phyloP scores from a whole-genome alignment of 352 stramenopile species.

The Phytophthora lateralis region DNA sequence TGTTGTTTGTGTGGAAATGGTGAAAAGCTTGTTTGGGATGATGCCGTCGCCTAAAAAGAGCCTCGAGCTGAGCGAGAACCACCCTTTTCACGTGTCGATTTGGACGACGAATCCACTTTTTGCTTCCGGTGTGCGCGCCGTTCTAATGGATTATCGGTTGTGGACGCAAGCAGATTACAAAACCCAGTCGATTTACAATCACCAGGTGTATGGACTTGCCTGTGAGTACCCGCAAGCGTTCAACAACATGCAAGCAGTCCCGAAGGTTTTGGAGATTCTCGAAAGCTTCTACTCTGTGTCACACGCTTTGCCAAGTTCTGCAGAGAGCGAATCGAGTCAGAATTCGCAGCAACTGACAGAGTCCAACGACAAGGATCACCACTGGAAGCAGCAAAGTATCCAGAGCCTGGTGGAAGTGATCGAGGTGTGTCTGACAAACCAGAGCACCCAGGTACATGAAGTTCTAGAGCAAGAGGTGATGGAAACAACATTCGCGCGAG shows the following conservation, averaged over 20 bases:
- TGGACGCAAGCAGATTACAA: slow-evolving; percentile 72
- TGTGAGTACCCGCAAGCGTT: slow-evolving; percentile 71
- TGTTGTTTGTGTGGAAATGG: slow-evolving; percentile 69
- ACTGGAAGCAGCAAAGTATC: slow-evolving; percentile 82
- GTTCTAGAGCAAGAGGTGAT: slow-evolving; percentile 71
- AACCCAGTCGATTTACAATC: slow-evolving; percentile 82
- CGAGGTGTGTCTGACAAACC: slow-evolving; percentile 78
- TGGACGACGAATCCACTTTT: slow-evolving; percentile 83
- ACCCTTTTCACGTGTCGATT: slow-evolving; percentile 66
- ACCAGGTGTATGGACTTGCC: slow-evolving; percentile 76
- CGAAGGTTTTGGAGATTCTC: slow-evolving; percentile 72
- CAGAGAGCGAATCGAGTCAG: slow-evolving; percentile 26
- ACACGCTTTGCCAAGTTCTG: slow-evolving; percentile 7
- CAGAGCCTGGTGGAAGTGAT: slow-evolving; percentile 77
- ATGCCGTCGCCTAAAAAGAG: slow-evolving; percentile 37
- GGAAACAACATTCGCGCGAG: slow-evolving; percentile 70
- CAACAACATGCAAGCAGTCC: slow-evolving; percentile 65
- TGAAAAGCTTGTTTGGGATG: slow-evolving; percentile 60
- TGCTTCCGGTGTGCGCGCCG: slow-evolving; percentile 60
- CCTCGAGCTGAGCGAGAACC: slow-evolving; percentile 40
- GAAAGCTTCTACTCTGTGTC: slow-evolving; percentile 52
- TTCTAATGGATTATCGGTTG: slow-evolving; percentile 73
- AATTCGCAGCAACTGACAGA: slow-evolving; percentile 54
- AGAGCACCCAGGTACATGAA: slow-evolving; percentile 73
- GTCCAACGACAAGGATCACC: slow-evolving; percentile 55